Conservation (phyloP, 2,329 filamentous ascomycete species). For the Fusarium burgessii region DNA sequence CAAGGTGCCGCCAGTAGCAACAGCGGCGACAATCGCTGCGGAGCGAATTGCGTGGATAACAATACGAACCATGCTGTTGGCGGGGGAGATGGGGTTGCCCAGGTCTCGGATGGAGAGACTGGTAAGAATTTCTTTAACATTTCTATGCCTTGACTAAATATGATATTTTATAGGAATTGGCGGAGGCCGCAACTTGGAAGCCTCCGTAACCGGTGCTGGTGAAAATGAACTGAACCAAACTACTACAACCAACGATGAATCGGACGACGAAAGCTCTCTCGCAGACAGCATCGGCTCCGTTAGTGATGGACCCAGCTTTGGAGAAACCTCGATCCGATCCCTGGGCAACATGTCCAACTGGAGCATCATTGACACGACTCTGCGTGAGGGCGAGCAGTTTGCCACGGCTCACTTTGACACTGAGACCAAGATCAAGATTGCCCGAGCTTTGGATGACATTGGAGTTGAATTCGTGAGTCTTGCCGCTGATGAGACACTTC, state of each 20-base stretch:
- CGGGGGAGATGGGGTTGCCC: slow-evolving; percentile 32
- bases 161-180: background rate
- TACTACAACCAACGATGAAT: slow-evolving; percentile 9
- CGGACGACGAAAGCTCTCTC: slow-evolving; percentile 19
- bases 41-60: slow-evolving; percentile 35
- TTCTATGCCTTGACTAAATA: background rate
- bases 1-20: slow-evolving; percentile 44
- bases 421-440: slow-evolving; percentile 49
- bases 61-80: slow-evolving; percentile 39
- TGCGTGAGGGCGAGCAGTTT: slow-evolving; percentile 52
- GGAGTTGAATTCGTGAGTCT: slow-evolving; percentile 53
- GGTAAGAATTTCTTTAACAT: background rate
- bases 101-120: slow-evolving; percentile 17
- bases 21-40: slow-evolving; percentile 38
- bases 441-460: slow-evolving; percentile 62
- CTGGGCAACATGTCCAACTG: slow-evolving; percentile 39
- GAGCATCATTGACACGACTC: slow-evolving; percentile 43
- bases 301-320: slow-evolving; percentile 20
- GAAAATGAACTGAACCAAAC: slow-evolving; percentile 5
- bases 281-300: slow-evolving; percentile 14
- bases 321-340: slow-evolving; percentile 23
- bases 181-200: slow-evolving; percentile 21
- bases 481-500: accelerated
- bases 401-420: slow-evolving; percentile 84
- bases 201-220: slow-evolving; percentile 32